Evolutionary conservation across 441 rosid species (phyloP).

Genomic region (Populus tomentosa): DNA sequence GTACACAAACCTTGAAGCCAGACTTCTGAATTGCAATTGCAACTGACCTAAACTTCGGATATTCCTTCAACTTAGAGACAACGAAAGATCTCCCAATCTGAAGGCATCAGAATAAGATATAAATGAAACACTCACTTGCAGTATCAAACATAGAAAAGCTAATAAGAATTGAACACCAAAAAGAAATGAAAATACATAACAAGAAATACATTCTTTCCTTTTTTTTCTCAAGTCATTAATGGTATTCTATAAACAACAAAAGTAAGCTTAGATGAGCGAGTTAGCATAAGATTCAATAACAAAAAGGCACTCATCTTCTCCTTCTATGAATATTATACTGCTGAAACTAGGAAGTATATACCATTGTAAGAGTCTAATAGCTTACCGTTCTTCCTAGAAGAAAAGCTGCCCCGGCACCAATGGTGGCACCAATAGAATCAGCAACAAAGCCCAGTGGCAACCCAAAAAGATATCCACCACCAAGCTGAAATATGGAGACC

Average conservation of each 20-base stretch:
- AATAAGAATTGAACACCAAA: not conserved
- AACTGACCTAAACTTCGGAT: constrained; percentile 85
- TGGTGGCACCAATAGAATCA: constrained; percentile 89
- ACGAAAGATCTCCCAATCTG: constrained; percentile 89
- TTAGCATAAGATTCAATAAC: not conserved
- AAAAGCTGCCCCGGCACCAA: constrained; percentile 96
- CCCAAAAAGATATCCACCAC: constrained; percentile 99
- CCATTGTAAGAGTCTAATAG: constrained; percentile 10
- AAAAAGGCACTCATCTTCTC: not conserved
- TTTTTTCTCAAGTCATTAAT: not conserved
- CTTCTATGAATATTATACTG: not conserved
- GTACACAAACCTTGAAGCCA: constrained; percentile 75
- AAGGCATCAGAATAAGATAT: constrained; percentile 4
- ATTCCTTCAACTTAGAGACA: constrained; percentile 81
- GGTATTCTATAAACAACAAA: not conserved
- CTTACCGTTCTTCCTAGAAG: constrained; percentile 87
- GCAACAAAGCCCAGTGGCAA: constrained; percentile 91
- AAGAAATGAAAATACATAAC: not conserved
- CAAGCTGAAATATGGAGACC: constrained; percentile 58
- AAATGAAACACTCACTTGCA: not conserved
- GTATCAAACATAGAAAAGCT: not conserved
- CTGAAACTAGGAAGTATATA: not conserved
- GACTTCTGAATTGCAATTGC: constrained; percentile 79
- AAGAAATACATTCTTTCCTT: not conserved
- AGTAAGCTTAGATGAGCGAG: not conserved